These are phyloP conservation scores for Yarrowia alimentaria DNA, from an alignment of 805 yeast species.

Conservation along the genomic window DNA sequence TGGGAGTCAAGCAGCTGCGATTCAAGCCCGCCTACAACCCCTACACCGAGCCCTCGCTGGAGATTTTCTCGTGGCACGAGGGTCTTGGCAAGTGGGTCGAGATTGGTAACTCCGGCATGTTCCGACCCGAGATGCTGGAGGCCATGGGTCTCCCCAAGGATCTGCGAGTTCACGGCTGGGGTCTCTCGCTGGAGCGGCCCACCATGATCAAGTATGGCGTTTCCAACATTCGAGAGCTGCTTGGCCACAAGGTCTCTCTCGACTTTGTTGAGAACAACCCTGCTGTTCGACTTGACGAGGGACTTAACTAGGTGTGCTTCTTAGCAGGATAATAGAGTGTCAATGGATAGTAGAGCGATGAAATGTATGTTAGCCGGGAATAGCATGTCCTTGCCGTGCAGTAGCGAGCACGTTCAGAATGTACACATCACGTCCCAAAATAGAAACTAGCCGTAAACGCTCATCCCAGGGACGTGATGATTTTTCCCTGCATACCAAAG, in stretches of 20 bases:
- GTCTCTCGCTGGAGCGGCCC: conserved; percentile 95
- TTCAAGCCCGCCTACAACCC: conserved; percentile 99
- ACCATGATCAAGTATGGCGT: conserved; percentile 98
- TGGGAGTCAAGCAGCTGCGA: conserved; percentile 95
- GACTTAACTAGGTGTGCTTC: conserved; percentile 35
- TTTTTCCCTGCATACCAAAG: too few species aligned
- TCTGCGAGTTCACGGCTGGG: conserved; percentile 95
- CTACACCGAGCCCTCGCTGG: conserved; percentile 98
- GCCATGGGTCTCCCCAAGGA: conserved; percentile 96
- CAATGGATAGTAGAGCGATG: too few species aligned
- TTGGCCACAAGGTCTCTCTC: conserved; percentile 94
- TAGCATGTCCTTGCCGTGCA: too few species aligned
- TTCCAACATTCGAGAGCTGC: conserved; percentile 89
- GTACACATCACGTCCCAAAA: too few species aligned
- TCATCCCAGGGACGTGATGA: too few species aligned
- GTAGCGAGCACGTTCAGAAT: too few species aligned
- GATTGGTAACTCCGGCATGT: conserved; percentile 99
- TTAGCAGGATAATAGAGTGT: background rate
- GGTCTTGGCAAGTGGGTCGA: conserved; percentile 97
- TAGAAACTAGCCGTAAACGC: too few species aligned
- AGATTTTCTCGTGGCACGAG: conserved; percentile 93
- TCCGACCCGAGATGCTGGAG: conserved; percentile 99
- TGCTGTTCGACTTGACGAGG: conserved; percentile 94
- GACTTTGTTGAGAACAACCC: conserved; percentile 95
- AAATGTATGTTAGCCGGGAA: too few species aligned